phyloP scores from a whole-genome alignment of 768 basidiomycete species.

The Collybia sp. region DNA sequence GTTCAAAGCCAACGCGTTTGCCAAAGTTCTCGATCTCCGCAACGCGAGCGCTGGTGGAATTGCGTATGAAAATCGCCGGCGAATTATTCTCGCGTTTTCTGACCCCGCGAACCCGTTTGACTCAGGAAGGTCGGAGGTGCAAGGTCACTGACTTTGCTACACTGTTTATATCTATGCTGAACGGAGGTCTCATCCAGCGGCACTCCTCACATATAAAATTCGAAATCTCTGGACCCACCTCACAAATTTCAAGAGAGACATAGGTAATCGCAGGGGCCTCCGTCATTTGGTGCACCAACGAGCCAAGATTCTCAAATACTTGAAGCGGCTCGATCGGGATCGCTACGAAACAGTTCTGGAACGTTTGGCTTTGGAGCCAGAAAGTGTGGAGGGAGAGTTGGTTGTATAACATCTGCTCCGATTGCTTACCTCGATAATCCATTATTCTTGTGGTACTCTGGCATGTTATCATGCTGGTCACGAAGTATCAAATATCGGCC shows the following conservation, averaged over 20 bases:
- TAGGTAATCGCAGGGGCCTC: conserved; percentile 72
- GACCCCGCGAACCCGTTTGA: conserved; percentile 60
- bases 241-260: conserved; percentile 62
- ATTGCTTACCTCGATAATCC: no score
- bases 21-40: conserved; percentile 72
- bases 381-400: conserved; percentile 87
- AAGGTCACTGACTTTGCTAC: conserved; percentile 53
- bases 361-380: conserved; percentile 71
- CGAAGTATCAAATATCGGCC: no score
- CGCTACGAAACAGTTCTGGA: conserved; percentile 73
- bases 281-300: conserved; percentile 77
- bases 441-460: no score
- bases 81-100: conserved; percentile 80
- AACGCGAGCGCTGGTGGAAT: conserved; percentile 89
- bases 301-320: conserved; percentile 77
- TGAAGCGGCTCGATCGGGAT: conserved; percentile 55
- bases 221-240: conserved; percentile 80
- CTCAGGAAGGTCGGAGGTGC: conserved; percentile 83
- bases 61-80: conserved; percentile 77
- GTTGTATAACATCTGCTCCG: conserved; percentile 46
- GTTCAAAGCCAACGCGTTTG: conserved; percentile 51
- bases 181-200: conserved; percentile 46
- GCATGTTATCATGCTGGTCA: no score
- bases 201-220: conserved; percentile 81
- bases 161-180: background rate